Evolutionary conservation across 306 rosid genomes (phyloP).

Genomic region (Argentina anserina): DNA sequence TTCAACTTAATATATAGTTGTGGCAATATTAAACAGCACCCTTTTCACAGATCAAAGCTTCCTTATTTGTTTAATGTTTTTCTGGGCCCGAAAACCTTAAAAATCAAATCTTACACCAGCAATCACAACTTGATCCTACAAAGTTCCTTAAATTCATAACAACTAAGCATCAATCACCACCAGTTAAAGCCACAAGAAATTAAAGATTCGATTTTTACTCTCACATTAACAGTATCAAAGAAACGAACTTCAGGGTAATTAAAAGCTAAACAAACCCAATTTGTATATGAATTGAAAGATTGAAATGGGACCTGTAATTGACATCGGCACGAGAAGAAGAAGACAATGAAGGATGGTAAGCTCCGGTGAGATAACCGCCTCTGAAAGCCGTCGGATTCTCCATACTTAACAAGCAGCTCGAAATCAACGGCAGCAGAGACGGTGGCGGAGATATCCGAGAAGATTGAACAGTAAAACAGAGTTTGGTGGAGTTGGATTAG

Average conservation of each 20-base stretch:
- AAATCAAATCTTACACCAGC: neutral
- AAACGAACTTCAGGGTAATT: neutral
- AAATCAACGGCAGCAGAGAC: constrained; percentile 20
- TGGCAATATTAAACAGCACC: neutral
- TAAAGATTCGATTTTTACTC: neutral
- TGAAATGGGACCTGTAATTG: constrained; percentile 63
- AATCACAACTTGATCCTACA: neutral
- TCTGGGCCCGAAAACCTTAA: neutral
- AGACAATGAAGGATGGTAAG: constrained; percentile 31
- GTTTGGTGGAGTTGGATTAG: constrained; percentile 7
- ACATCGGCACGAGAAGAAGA: constrained; percentile 69
- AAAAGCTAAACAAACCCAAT: neutral
- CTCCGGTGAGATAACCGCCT: constrained; percentile 30
- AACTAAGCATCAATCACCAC: neutral
- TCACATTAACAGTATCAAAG: neutral
- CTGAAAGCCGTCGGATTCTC: constrained; percentile 32
- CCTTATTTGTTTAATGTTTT: neutral
- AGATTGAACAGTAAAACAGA: neutral
- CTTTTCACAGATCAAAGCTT: neutral
- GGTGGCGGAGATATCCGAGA: constrained; percentile 8
- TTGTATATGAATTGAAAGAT: neutral
- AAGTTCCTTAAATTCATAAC: neutral
- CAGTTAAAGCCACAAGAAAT: neutral
- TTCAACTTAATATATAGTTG: neutral
- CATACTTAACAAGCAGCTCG: constrained; percentile 24